Evolutionary conservation across 1,284 basidiomycete genomes (phyloP).

Genomic region (Austropuccinia psidii): DNA sequence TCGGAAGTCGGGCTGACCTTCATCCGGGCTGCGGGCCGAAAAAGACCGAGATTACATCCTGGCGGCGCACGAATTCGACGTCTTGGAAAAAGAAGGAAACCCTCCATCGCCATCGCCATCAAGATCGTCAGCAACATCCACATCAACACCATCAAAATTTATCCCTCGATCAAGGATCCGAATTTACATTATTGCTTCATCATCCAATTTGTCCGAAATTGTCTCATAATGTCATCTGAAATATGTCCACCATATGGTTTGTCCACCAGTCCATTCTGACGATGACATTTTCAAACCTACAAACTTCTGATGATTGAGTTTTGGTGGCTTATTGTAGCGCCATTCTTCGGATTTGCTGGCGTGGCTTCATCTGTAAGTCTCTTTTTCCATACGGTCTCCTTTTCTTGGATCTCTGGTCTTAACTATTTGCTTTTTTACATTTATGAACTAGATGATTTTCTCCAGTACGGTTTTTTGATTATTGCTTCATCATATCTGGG

Average conservation of each 20-base stretch:
- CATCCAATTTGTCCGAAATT: no score
- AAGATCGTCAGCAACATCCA: no score
- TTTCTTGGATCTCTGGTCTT: no score
- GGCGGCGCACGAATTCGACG: no score
- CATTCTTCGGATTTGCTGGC: slow-evolving; percentile 36
- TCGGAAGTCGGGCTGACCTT: no score
- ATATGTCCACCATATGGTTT: neutral
- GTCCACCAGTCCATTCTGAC: neutral
- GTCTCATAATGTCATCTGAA: neutral
- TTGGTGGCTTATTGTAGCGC: neutral
- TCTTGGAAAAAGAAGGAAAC: no score
- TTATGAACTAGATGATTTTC: slow-evolving; percentile 37
- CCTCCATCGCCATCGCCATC: no score
- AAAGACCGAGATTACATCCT: no score
- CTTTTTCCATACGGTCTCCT: neutral
- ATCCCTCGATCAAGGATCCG: neutral
- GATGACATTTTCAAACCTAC: neutral
- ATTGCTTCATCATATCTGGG: neutral
- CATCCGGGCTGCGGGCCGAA: no score
- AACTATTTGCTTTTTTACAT: no score
- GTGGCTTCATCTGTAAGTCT: slow-evolving; percentile 35
- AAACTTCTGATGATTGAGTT: neutral
- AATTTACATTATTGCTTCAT: no score
- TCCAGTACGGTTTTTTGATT: slow-evolving; percentile 18
- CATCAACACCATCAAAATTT: neutral